A percentile compares a stretch with the other conserved stretches of the same genome.
These are phyloP conservation scores for Phytophthora pistaciae DNA, from an alignment of 352 stramenopile species.

Conservation along the genomic window DNA sequence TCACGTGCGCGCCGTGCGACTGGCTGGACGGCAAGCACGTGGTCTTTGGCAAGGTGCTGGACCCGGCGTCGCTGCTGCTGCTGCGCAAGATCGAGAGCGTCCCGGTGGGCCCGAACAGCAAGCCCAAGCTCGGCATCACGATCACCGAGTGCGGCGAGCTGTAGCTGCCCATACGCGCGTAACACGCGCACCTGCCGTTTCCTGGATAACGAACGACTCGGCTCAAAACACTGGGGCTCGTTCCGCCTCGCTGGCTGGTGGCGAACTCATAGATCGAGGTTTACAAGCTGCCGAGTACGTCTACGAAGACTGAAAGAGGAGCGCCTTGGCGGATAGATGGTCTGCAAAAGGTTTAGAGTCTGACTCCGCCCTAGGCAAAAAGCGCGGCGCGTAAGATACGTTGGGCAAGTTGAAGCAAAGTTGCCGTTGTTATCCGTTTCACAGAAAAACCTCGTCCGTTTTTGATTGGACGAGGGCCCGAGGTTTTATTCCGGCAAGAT, in stretches of 20 bases:
- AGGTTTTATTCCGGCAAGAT: constrained; percentile 36
- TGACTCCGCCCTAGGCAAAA: too few relatives aligned
- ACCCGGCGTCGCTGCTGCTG: constrained; percentile 85
- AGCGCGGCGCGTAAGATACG: not conserved
- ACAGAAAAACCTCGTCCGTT: constrained; percentile 32
- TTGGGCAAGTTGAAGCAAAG: not conserved
- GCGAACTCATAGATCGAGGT: not conserved
- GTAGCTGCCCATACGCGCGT: constrained; percentile 35
- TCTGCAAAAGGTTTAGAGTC: not conserved
- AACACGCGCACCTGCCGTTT: not conserved
- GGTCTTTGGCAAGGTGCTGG: constrained; percentile 96
- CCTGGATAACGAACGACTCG: not conserved
- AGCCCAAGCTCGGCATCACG: constrained; percentile 88
- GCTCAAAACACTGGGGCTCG: not conserved
- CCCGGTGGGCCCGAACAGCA: constrained; percentile 81
- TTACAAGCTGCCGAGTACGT: not conserved
- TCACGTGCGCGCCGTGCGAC: constrained; percentile 94
- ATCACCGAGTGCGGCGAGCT: constrained; percentile 93
- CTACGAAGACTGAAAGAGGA: too few relatives aligned
- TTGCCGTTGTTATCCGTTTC: constrained; percentile 8
- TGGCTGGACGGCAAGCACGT: constrained; percentile 97
- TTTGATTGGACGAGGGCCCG: constrained; percentile 7
- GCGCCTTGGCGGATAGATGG: not conserved
- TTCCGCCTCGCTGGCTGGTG: not conserved
- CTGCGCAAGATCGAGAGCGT: constrained; percentile 95